Base-by-base conservation (phyloP, 2,329 filamentous ascomycete genomes). In the Taxawa tesnikishii region DNA sequence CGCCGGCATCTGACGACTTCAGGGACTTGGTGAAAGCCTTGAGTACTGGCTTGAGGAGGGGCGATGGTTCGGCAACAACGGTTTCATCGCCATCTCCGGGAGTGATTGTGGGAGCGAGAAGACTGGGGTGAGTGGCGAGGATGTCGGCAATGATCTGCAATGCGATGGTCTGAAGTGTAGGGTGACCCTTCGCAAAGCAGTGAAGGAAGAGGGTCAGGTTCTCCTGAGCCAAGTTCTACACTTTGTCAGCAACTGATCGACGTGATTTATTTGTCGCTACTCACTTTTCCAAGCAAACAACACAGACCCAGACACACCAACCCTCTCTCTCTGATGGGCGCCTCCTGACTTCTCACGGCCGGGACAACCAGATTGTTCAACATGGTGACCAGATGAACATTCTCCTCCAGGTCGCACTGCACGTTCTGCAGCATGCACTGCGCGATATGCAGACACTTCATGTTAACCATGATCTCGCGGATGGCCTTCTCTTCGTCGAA, bases 401-500 rank as follows among this genome's bases (percentile, higher is more conserved):
- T 94, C 44, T 87, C 73, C 56, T 94, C 85, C 23, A 96, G 65
- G 48, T 82, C 82, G 38, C 84, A 83, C 32, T 82, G 71, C 7
- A 98, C 83, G 49, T 96, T 94, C 51, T 92, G 78, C 31, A 98
- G 70, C 82, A 96, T 94, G 65, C 85, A 96, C 56, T 94, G 84
- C 15, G 92, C 87, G 44, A 98, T 94, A 51, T 94, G 83, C 39
- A 98, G 68, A 55, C 90, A 96, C 60, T 96, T 96, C 74, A 94
- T 87, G 63, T 96, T 96, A 54, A 96, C 81, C 64, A 94, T 77
- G 50, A 94, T 90, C 58, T 94, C 85, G 43, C 75, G 78, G 43
- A 94, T 75, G 1, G 82, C 83, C 60, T 87, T 92, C 28, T 67
- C 66, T 43, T 74, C 70, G 32, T 73, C 68, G 29, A 62, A 68